Conservation (phyloP, 345 rosid genomes). For the Isatis tinctoria region DNA sequence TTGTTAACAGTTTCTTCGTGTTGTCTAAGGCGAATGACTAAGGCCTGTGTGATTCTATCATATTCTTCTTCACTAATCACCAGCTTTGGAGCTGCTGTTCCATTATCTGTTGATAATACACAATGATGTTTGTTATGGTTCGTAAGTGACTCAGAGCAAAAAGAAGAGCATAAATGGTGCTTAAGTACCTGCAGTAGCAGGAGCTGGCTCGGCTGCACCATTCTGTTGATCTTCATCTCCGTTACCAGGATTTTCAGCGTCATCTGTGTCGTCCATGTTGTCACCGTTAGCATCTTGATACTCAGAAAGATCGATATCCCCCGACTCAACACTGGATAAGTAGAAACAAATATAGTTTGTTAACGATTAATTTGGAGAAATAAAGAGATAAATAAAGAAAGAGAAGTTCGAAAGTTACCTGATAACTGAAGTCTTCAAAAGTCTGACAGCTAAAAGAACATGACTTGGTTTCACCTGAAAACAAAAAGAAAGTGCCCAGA, state of each 20-base stretch:
- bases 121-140: constrained; percentile 11
- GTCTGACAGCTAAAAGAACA: constrained; percentile 66
- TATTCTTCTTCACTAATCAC: constrained; percentile 83
- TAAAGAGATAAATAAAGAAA: background rate
- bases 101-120: constrained; percentile 45
- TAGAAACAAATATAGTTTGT: background rate
- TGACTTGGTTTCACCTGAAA: constrained; percentile 64
- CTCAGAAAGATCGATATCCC: constrained; percentile 92
- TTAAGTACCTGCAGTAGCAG: constrained; percentile 48
- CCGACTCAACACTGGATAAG: constrained; percentile 61
- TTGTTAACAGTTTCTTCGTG: constrained; percentile 70
- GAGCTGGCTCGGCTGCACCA: constrained; percentile 38
- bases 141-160: background rate
- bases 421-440: constrained; percentile 78
- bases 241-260: constrained; percentile 11
- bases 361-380: background rate
- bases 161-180: background rate
- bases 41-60: constrained; percentile 77
- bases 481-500: background rate
- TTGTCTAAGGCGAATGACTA: constrained; percentile 81
- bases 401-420: constrained; percentile 34
- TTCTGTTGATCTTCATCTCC: constrained; percentile 28
- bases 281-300: constrained; percentile 60
- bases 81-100: constrained; percentile 46
- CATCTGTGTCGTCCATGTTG: constrained; percentile 30